A percentile compares a stretch with the other conserved stretches of the same genome.
Conservation (phyloP, 2,329 filamentous ascomycete genomes). For the Neofusicoccum umdonicola region DNA sequence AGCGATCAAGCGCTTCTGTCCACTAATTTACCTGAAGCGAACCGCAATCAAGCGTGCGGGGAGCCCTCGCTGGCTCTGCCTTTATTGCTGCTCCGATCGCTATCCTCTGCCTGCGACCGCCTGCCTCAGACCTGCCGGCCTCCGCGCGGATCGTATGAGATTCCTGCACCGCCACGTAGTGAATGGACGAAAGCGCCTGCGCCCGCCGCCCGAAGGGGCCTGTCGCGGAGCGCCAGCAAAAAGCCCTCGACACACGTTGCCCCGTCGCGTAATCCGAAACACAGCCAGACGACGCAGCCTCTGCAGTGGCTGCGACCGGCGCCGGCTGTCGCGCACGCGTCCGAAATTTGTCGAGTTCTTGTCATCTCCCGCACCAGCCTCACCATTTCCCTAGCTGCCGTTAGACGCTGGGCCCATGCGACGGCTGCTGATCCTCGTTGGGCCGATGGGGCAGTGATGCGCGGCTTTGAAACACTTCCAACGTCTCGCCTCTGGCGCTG, state of each 20-base stretch:
- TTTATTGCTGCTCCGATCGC: conserved; percentile 14
- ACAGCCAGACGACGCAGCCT: neutral
- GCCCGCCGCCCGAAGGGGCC: conserved; percentile 1
- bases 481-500: conserved; percentile 3
- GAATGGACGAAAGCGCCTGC: conserved; percentile 8
- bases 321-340: neutral
- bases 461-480: conserved; percentile 3
- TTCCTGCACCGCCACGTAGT: conserved; percentile 14
- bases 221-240: neutral
- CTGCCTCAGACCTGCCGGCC: neutral
- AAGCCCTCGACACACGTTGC: neutral
- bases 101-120: conserved; percentile 1
- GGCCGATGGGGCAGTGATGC: conserved; percentile 2
- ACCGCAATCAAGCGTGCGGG: conserved; percentile 5
- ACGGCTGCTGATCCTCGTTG: conserved; percentile 13
- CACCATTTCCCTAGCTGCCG: conserved; percentile 16
- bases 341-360: conserved; percentile 3
- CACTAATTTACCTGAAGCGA: conserved; percentile 11
- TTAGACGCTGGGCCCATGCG: conserved; percentile 13
- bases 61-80: conserved; percentile 7
- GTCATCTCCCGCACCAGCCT: conserved; percentile 13
- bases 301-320: neutral
- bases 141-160: conserved; percentile 8
- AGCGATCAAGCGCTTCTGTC: conserved; percentile 14
- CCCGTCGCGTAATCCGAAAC: neutral